Evolutionary conservation across 1,139 yeast species (phyloP), one percentile per base, ranked within the genome.

Genomic region (Sugiyamaella paludigena): DNA sequence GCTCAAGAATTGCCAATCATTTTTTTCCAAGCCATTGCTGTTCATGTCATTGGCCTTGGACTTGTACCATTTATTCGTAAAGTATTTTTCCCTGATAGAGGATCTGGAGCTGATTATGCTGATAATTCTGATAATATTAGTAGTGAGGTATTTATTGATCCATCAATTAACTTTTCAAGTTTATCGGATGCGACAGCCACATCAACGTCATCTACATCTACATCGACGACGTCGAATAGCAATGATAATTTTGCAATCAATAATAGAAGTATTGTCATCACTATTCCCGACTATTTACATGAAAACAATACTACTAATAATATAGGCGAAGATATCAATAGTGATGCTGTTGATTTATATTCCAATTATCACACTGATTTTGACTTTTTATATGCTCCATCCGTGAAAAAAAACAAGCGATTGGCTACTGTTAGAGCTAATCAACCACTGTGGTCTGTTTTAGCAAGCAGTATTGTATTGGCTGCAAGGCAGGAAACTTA

Each of bases 401-500:
- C 58, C 7, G 48, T 50, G 4, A 59, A 56, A 42, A 57, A 56
- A 45, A 59, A 60, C 46, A 62, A 61, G 44, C 53, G 65, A 36
- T 50, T 59, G 16, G 59, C 66, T 0, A 42, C 58, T 2, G 65
- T 62, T 6, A 52, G 67, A 19, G 54, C 62, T 0, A 61, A 60
- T 41, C 71, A 67, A 48, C 69, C 70, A 1, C 47, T 67, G n/a
- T 67, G 71, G 71, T 60, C 71, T 2, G 59, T 64, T n/a, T 52
- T 67, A 34, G 71, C 71, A 2, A 63, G 65, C 31, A 59, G 65
- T 16, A 62, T 67, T 29, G 70, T 68, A 31, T 58, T 66, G 36
- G 69, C 71, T 1, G 69, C 71, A 7, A 53, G 68, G 1, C 70
- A 67, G 32, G 68, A 64, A 37, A 50, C 42, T n/a, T 45, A 43